Base-by-base conservation (phyloP, 805 yeast species). In the Candida suzukii region DNA sequence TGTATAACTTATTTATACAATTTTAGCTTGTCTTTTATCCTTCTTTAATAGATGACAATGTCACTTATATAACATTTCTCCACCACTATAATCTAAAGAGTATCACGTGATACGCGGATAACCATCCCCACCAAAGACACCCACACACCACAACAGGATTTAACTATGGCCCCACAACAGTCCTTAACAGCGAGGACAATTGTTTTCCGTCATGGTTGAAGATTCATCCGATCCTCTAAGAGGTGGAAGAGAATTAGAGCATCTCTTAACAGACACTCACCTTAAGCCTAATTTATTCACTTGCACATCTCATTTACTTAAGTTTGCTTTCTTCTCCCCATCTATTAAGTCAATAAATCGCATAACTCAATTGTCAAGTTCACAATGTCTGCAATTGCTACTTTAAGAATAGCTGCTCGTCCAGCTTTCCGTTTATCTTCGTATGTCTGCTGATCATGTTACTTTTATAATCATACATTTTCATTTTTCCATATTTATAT, bases 321-420 rank as follows among this genome's bases (percentile, higher is more conserved):
- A n/a, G n/a, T n/a, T n/a, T n/a, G n/a, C n/a, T n/a, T n/a, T 24
- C 26, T 8, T 8, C 8, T 11, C 26, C 26, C 11, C 26, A 24
- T 8, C 8, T 24, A 24, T 24, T n/a, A 31, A 6, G 4, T 13
- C 20, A 29, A 7, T 16, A n/a, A 4, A 11, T 17, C 7, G 18
- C 35, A 18, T 14, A 16, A 11, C 8, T 12, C 35, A 31, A 13
- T n/a, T 21, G 18, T 17, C 25, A 8, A 31, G 9, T 13, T 17
- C 7, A 46, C n/a, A 25, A 60, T 60, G 65, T 60, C 65, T 44
- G 57, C 63, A 24, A 50, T 60, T 47, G 51, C 63, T 37, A 49
- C 63, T 21, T 43, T 58, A 32, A 60, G 61, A 56, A 37, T 52
- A 43, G 51, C 53, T 40, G 44, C 58, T 22, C 56, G 60, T 48